Conservation (phyloP, 495 filamentous ascomycete genomes). For the Parathielavia hyrcaniae region DNA sequence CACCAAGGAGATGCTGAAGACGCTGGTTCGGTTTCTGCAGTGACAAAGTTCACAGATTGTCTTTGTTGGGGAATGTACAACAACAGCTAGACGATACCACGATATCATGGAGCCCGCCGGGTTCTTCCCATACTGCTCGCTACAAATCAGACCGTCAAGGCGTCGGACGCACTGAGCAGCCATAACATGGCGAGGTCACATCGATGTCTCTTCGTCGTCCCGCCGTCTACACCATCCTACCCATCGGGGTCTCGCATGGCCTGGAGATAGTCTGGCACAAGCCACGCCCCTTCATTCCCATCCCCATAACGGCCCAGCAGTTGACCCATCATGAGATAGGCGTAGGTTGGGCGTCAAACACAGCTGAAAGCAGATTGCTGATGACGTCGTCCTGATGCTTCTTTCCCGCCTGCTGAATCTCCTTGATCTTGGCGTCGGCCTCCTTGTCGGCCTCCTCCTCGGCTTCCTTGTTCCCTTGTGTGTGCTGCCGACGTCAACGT, state of each 20-base stretch:
- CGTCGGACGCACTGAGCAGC: too few species aligned
- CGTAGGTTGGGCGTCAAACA: conserved; percentile 44
- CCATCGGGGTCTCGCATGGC: background rate
- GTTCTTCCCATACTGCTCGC: background rate
- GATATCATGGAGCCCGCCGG: conserved; percentile 20
- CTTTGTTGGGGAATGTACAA: conserved; percentile 11
- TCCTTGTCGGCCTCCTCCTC: conserved; percentile 81
- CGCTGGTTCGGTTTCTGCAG: conserved; percentile 56
- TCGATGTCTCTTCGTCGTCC: too few species aligned
- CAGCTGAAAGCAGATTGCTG: conserved; percentile 68
- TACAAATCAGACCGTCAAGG: background rate
- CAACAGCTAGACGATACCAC: conserved; percentile 18
- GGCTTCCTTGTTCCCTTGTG: conserved; percentile 77
- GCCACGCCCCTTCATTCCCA: background rate
- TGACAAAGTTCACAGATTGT: conserved; percentile 6
- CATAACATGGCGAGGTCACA: too few species aligned
- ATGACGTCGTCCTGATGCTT: conserved; percentile 75
- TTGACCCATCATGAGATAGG: conserved; percentile 8
- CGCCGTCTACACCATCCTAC: too few species aligned
- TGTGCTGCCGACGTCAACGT: conserved; percentile 52
- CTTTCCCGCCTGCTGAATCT: conserved; percentile 73
- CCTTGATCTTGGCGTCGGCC: conserved; percentile 69
- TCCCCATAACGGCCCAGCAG: background rate
- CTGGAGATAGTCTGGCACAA: background rate
- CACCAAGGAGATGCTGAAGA: conserved; percentile 62